Percentiles rank a stretch among this genome's conserved stretches.
Conservation (phyloP, 108 stramenopile genomes). For the Seminavis robusta region DNA sequence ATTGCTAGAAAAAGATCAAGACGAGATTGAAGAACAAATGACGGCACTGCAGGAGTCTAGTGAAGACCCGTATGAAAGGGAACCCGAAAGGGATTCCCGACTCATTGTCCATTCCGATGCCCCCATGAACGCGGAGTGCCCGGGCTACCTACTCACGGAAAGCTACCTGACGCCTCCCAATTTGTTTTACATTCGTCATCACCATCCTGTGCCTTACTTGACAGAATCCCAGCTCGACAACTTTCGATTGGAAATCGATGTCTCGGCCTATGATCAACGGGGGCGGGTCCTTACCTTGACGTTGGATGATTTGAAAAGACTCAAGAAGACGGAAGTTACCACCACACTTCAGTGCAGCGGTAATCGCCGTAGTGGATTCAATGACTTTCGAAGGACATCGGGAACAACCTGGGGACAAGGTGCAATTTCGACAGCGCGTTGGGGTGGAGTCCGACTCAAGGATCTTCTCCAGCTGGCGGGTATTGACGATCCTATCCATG, state of each 20-base stretch:
- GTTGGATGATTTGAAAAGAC: slow-evolving; percentile 66
- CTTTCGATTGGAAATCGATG: slow-evolving; percentile 61
- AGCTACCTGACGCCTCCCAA: slow-evolving; percentile 66
- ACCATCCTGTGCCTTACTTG: slow-evolving; percentile 85
- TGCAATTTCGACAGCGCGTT: slow-evolving; percentile 91
- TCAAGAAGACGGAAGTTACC: slow-evolving; percentile 65
- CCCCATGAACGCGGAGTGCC: slow-evolving; percentile 85
- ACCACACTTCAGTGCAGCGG: slow-evolving; percentile 97
- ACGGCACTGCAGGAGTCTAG: slow-evolving; percentile 41
- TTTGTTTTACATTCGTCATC: slow-evolving; percentile 83
- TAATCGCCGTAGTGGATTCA: slow-evolving; percentile 90
- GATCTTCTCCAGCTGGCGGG: slow-evolving; percentile 80
- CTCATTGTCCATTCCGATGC: slow-evolving; percentile 72
- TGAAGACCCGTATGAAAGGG: slow-evolving; percentile 71
- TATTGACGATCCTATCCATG: slow-evolving; percentile 51
- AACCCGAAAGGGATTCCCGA: slow-evolving; percentile 57
- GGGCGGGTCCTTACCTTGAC: slow-evolving; percentile 30
- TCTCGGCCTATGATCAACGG: slow-evolving; percentile 47
- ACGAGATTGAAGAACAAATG: slow-evolving; percentile 70
- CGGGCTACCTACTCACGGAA: slow-evolving; percentile 43
- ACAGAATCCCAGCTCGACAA: slow-evolving; percentile 56
- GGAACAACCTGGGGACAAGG: slow-evolving; percentile 91
- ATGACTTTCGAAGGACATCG: slow-evolving; percentile 71
- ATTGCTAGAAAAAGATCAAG: slow-evolving; percentile 65
- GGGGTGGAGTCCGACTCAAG: slow-evolving; percentile 87